Base-by-base conservation (phyloP, 2,329 filamentous ascomycete genomes). In the Arthrobotrys pseudoclavata region DNA sequence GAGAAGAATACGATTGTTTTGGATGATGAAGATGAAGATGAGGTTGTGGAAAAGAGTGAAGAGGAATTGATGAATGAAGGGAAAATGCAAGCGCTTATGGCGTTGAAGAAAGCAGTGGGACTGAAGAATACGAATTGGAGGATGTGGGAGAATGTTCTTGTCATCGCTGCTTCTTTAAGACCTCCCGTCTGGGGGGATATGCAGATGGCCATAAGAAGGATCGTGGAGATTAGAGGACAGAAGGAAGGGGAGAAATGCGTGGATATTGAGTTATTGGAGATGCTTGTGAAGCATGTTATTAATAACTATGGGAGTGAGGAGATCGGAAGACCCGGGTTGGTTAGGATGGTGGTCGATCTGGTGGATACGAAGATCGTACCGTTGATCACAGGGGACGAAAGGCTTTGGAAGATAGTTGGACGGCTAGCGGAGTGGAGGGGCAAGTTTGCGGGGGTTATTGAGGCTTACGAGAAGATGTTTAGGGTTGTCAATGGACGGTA, bases 111-210 rank as follows among this genome's bases (percentile, higher is more conserved):
- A 79, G 96, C 94, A 9, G 93, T 94, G 0, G 88, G 89, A 3
- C 88, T 97, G 24, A 93, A 96, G 62, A 88, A 93, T 83, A 91
- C 94, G 81, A 95, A 95, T 84, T 92, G 91, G 88, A 90, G 93
- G 80, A 97, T 99, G 83, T 98, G 95, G 95, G 93, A 97, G 83
- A 99, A 99, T 81, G 91, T 98, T 15, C 88, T 99, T 71, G 96
- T 94, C 0, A 90, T 98, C 22, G 91, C 92, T 0, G 89, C 92
- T 0, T 92, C 93, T 1, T 88, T 96, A 29, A 87, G 87, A 0
- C 94, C 95, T 0, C 91, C 92, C 0, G 89, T 91, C 0, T 90
- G 93, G 82, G 83, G 86, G 0, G 93, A 97, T 79, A 89, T 97
- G 62, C 85, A 97, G 34, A 86, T 91, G 3, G 93, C 93, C 0